phyloP scores from a whole-genome alignment of 1,139 yeast species.

The Geotrichum restrictum region DNA sequence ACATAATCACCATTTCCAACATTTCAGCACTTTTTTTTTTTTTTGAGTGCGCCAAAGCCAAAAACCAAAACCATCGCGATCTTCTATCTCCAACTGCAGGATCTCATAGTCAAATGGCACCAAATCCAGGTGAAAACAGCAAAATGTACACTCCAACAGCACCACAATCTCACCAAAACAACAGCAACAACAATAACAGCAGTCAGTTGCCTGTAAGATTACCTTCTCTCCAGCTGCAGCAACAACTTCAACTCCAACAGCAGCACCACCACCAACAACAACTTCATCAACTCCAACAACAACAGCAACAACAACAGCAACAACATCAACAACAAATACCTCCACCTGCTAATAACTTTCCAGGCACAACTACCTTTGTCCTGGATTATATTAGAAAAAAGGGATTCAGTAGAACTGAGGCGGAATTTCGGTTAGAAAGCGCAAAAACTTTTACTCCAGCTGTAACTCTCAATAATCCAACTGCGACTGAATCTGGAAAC shows the following conservation, averaged over 20 bases:
- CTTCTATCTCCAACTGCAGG: too few species aligned
- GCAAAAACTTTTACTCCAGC: slow-evolving; percentile 64
- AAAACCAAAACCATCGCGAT: too few species aligned
- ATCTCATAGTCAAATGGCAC: too few species aligned
- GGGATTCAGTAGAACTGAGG: slow-evolving; percentile 92
- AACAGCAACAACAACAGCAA: slow-evolving; percentile 13
- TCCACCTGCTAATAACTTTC: slow-evolving; percentile 3
- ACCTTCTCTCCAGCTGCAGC: slow-evolving; percentile 1
- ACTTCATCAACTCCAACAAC: slow-evolving; percentile 11
- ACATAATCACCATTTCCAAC: too few species aligned
- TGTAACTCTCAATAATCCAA: slow-evolving; percentile 22
- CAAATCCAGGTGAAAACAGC: slow-evolving; percentile 2
- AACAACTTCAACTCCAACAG: slow-evolving; percentile 19
- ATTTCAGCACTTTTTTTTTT: too few species aligned
- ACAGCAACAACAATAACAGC: too few species aligned
- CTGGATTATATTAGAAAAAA: slow-evolving; percentile 87
- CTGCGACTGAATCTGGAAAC: not conserved
- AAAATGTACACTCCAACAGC: slow-evolving; percentile 4
- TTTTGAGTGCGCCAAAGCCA: too few species aligned
- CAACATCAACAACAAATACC: slow-evolving; percentile 8
- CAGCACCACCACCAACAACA: too few species aligned
- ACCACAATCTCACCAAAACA: slow-evolving; percentile 1
- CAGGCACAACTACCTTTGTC: slow-evolving; percentile 41
- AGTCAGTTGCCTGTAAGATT: not conserved
- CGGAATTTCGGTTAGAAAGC: slow-evolving; percentile 85